Percentiles rank a stretch among this genome's conserved stretches.
phyloP scores from a whole-genome alignment of 2,329 filamentous ascomycete species.

The Penicillium thymicola region DNA sequence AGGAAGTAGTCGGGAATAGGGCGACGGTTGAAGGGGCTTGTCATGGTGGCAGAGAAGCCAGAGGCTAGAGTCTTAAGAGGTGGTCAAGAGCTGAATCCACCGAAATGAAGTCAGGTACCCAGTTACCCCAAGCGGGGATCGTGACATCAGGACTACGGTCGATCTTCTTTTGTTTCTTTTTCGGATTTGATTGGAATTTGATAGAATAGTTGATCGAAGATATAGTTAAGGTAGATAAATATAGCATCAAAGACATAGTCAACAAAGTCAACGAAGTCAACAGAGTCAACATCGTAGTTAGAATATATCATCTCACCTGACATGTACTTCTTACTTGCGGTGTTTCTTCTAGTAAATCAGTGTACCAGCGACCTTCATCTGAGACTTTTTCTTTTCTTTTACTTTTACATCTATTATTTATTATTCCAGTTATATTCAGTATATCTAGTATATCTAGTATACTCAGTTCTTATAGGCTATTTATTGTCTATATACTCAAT shows the following conservation, averaged over 20 bases:
- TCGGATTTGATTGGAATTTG: not conserved
- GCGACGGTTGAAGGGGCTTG: conserved; percentile 49
- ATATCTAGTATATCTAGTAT: not conserved
- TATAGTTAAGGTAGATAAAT: not conserved
- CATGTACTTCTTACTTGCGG: not conserved
- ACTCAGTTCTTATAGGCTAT: not conserved
- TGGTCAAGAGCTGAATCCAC: conserved; percentile 2
- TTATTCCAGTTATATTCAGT: not conserved
- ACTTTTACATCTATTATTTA: not conserved
- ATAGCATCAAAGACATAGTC: not conserved
- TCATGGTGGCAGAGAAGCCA: conserved; percentile 24
- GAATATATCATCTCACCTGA: not conserved
- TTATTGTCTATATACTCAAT: conserved; percentile 10
- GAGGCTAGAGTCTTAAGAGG: not conserved
- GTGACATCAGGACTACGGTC: conserved; percentile 3
- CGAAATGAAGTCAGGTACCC: not conserved
- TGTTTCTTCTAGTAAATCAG: not conserved
- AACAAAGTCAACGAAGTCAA: not conserved
- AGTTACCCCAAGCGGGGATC: conserved; percentile 10
- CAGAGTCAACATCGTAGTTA: not conserved
- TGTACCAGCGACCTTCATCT: not conserved
- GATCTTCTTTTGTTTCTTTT: not conserved
- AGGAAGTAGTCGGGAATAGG: conserved; percentile 61
- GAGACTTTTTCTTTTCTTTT: not conserved
- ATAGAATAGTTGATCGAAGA: not conserved